These are phyloP conservation scores for Tetrapisispora arboricola DNA, from an alignment of 805 yeast genomes.

Conservation along the genomic window DNA sequence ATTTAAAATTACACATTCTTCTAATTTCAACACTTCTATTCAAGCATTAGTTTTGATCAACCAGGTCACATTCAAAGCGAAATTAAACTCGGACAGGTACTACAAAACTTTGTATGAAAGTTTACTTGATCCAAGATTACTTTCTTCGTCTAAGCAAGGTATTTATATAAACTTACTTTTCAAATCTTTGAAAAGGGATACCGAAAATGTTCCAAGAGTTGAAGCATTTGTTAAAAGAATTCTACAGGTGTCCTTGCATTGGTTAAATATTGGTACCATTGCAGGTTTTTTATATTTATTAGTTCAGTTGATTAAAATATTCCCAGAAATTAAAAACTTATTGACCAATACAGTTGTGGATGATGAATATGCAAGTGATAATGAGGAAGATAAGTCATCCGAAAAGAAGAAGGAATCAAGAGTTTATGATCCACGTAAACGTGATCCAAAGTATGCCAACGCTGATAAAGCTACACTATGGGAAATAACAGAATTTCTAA, in stretches of 20 bases:
- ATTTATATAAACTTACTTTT: constrained; percentile 78
- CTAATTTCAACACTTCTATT: constrained; percentile 87
- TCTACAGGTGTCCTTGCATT: constrained; percentile 70
- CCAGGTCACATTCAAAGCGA: constrained; percentile 61
- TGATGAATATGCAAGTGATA: constrained; percentile 38
- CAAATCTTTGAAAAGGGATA: constrained; percentile 71
- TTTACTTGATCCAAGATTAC: constrained; percentile 71
- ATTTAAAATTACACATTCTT: constrained; percentile 83
- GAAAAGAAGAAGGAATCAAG: constrained; percentile 14
- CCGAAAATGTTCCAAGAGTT: constrained; percentile 47
- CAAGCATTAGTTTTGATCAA: constrained; percentile 83
- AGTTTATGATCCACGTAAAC: constrained; percentile 69
- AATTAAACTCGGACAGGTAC: constrained; percentile 53
- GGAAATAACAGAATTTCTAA: constrained; percentile 68
- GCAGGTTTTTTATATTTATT: constrained; percentile 73
- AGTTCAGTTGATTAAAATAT: constrained; percentile 51
- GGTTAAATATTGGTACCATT: constrained; percentile 82
- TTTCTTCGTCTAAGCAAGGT: constrained; percentile 84
- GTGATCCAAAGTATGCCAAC: constrained; percentile 89
- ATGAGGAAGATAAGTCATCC: constrained; percentile 32
- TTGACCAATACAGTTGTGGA: constrained; percentile 45
- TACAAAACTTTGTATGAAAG: constrained; percentile 86
- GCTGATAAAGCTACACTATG: constrained; percentile 76
- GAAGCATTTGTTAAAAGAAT: constrained; percentile 87
- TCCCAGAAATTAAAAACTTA: constrained; percentile 59